phyloP scores from a whole-genome alignment of 352 stramenopile genomes.

The Blastocystis sp. region DNA sequence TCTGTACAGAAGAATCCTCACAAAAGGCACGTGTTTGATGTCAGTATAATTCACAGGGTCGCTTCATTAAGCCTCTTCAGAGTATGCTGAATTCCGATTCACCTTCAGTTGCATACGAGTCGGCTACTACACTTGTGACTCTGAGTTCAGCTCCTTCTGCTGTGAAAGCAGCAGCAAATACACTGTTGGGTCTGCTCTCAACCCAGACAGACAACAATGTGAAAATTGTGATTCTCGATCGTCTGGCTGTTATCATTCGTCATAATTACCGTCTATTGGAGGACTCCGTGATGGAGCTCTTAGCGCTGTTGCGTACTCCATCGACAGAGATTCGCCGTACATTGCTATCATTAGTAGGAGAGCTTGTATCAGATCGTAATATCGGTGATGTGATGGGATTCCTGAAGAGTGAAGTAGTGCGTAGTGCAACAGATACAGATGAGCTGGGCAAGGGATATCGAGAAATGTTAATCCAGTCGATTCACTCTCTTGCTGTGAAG shows the following conservation, averaged over 20 bases:
- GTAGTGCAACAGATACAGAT: constrained; percentile 74
- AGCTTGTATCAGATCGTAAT: constrained; percentile 91
- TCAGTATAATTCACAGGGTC: constrained; percentile 69
- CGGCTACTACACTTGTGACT: constrained; percentile 95
- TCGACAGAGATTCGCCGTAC: constrained; percentile 95
- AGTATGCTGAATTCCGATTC: constrained; percentile 86
- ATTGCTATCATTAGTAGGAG: constrained; percentile 94
- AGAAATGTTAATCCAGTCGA: constrained; percentile 92
- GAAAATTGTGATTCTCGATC: constrained; percentile 98
- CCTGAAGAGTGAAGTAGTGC: constrained; percentile 81
- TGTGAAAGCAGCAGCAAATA: constrained; percentile 90
- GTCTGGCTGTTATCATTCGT: constrained; percentile 91
- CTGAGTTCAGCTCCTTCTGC: constrained; percentile 94
- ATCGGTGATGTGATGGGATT: constrained; percentile 85
- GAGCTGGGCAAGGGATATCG: constrained; percentile 93
- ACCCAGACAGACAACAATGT: constrained; percentile 99
- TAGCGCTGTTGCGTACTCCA: constrained; percentile 89
- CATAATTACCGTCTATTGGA: constrained; percentile 87
- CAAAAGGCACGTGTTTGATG: constrained; percentile 81
- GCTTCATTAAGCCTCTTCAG: constrained; percentile 97
- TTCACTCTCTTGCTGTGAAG: constrained; percentile 93
- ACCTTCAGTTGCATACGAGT: constrained; percentile 88
- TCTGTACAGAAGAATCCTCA: constrained; percentile 92
- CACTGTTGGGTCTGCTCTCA: constrained; percentile 94
- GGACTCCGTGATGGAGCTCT: constrained; percentile 98